Evolutionary conservation across 192 early-diverging fungal species (phyloP).

Genomic region (Dimargaris xerosporica): DNA sequence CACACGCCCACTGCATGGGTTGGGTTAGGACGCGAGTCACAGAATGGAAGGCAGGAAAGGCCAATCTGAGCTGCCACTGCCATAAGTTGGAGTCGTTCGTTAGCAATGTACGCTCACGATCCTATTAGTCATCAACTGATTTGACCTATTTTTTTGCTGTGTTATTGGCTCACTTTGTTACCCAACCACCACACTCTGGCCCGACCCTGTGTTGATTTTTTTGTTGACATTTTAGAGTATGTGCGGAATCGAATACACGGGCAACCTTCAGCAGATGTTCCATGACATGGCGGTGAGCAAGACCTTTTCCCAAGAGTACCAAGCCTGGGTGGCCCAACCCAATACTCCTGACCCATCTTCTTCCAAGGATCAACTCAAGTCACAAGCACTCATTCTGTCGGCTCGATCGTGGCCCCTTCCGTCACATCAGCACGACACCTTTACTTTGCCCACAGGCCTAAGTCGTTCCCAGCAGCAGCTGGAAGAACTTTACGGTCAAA

Average conservation of each 20-base stretch:
- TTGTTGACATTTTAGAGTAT: too few species aligned
- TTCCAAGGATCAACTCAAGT: slow-evolving; percentile 39
- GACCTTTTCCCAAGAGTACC: slow-evolving; percentile 72
- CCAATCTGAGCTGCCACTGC: too few species aligned
- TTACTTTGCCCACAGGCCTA: slow-evolving; percentile 79
- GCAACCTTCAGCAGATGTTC: slow-evolving; percentile 91
- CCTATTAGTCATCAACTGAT: too few species aligned
- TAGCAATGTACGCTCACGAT: too few species aligned
- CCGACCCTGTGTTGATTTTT: too few species aligned
- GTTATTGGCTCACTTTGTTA: too few species aligned
- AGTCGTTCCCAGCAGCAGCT: slow-evolving; percentile 71
- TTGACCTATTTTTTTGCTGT: too few species aligned
- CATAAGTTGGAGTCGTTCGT: too few species aligned
- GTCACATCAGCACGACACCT: slow-evolving; percentile 41
- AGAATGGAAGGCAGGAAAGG: too few species aligned
- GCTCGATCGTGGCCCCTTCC: slow-evolving; percentile 85
- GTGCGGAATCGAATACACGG: slow-evolving; percentile 90
- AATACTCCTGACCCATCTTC: slow-evolving; percentile 26
- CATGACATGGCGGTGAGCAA: slow-evolving; percentile 85
- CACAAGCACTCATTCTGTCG: slow-evolving; percentile 71
- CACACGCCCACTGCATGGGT: too few species aligned
- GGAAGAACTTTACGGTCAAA: slow-evolving; percentile 71
- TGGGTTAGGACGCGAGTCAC: too few species aligned
- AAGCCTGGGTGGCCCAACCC: slow-evolving; percentile 24
- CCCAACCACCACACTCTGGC: too few species aligned